These are phyloP conservation scores for Carex littledalei DNA, from an alignment of 176 grass and related monocot genomes.

Conservation along the genomic window DNA sequence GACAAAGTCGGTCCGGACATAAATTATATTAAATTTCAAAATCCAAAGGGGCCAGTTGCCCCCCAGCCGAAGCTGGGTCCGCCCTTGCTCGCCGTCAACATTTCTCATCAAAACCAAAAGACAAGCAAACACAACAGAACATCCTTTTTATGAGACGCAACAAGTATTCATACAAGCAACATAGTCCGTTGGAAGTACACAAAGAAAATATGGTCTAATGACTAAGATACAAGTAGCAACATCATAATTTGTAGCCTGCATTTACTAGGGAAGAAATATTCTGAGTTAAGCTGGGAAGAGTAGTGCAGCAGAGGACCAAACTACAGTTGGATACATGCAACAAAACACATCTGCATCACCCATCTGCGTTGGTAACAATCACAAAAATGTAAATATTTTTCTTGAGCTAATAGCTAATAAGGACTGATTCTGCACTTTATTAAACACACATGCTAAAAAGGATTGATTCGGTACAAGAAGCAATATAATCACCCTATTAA, in stretches of 20 bases:
- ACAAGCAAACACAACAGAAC: not conserved
- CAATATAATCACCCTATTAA: not conserved
- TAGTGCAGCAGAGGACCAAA: not conserved
- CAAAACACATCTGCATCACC: not conserved
- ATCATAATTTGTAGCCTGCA: not conserved
- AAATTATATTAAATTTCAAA: too few relatives aligned
- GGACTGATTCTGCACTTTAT: not conserved
- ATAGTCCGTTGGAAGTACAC: not conserved
- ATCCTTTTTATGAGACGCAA: not conserved
- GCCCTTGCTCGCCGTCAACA: not conserved
- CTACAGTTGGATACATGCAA: not conserved
- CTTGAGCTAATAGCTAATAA: not conserved
- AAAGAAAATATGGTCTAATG: not conserved
- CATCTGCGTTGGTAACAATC: constrained; percentile 4
- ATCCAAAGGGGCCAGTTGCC: too few relatives aligned
- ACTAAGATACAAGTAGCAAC: not conserved
- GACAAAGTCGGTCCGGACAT: too few relatives aligned
- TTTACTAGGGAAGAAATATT: not conserved
- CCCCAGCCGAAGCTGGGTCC: too few relatives aligned
- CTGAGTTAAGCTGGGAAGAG: not conserved
- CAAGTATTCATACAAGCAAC: not conserved
- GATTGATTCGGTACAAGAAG: not conserved
- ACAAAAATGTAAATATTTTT: not conserved
- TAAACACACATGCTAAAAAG: not conserved
- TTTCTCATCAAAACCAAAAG: not conserved